Conservation (phyloP, 306 rosid genomes). For the Fragaria nilgerrensis region DNA sequence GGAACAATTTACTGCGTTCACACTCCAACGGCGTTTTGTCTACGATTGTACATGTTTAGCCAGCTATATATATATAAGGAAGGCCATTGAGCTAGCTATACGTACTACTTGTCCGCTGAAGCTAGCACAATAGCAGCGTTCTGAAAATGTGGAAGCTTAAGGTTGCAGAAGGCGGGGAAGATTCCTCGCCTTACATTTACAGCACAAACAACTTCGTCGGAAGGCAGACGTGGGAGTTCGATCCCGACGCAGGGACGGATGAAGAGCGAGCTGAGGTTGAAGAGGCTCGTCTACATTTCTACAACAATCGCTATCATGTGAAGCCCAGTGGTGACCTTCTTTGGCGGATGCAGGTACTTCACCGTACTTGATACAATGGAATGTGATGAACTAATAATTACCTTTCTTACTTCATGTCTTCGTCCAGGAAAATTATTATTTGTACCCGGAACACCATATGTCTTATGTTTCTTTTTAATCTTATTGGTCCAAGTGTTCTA, state of each 20-base stretch:
- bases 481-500: too few species aligned
- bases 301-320: slow-evolving; percentile 9
- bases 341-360: slow-evolving; percentile 10
- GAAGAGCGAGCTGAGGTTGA: slow-evolving; percentile 17
- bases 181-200: slow-evolving; percentile 24
- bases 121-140: not conserved
- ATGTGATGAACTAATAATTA: not conserved
- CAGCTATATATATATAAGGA: not conserved
- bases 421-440: too few species aligned
- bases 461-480: too few species aligned
- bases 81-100: not conserved
- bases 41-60: not conserved
- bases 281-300: slow-evolving; percentile 6
- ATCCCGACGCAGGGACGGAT: slow-evolving; percentile 3
- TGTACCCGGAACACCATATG: too few species aligned
- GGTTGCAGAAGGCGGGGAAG: slow-evolving; percentile 5
- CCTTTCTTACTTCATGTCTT: not conserved
- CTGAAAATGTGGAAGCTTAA: slow-evolving; percentile 6
- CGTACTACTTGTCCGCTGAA: not conserved
- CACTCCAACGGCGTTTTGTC: not conserved
- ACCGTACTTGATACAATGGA: not conserved
- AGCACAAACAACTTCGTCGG: slow-evolving; percentile 22
- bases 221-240: slow-evolving; percentile 22
- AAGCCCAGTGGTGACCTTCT: slow-evolving; percentile 16
- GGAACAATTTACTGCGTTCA: not conserved